Evolutionary conservation across 805 yeast species (phyloP), one percentile per base, ranked within the genome.

Genomic region (Metschnikowia kunwiensis): DNA sequence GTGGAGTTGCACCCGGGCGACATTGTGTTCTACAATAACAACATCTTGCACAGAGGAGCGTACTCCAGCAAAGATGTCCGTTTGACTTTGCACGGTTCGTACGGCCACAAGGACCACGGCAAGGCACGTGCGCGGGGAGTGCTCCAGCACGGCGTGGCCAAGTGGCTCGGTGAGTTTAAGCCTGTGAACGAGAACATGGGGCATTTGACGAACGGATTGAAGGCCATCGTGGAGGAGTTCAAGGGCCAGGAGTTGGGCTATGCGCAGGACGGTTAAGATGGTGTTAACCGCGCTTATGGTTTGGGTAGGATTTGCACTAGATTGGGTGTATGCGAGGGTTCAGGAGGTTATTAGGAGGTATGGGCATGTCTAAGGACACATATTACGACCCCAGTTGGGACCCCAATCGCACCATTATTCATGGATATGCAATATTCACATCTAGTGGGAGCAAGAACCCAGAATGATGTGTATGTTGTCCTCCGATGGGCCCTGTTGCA

Each of bases 131-230:
- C 78, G 3, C 63, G 61, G 42, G 72, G 75, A n/a, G 63, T 73
- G n/a, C 61, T 73, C 31, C 78, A 73, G 50, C 77, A 72, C 43
- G 78, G 77, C 1, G 75, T 72, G 5, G 68, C 65, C 7, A 60
- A 62, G 27, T 73, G 78, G 78, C 46, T 69, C 16, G 60, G 62
- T 10, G 47, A 60, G 12, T 58, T 72, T 36, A 38, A 49, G 26
- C 62, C 70, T 2, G 31, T 44, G 15, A 58, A 55, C 28, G 47
- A 42, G 23, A 63, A 61, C 35, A 54, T 64, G 53, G 43, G 41
- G 13, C 32, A 50, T 40, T 44, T 66, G 43, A 53, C 55, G 32
- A 44, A 38, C 7, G 63, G 63, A 37, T 54, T 66, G 39, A 55
- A 48, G 17, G 42, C 26, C 8, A 40, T 61, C 30, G 61, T 65